phyloP scores from a whole-genome alignment of 371 early-diverging fungal species.

The Conidiobolus incongruus region DNA sequence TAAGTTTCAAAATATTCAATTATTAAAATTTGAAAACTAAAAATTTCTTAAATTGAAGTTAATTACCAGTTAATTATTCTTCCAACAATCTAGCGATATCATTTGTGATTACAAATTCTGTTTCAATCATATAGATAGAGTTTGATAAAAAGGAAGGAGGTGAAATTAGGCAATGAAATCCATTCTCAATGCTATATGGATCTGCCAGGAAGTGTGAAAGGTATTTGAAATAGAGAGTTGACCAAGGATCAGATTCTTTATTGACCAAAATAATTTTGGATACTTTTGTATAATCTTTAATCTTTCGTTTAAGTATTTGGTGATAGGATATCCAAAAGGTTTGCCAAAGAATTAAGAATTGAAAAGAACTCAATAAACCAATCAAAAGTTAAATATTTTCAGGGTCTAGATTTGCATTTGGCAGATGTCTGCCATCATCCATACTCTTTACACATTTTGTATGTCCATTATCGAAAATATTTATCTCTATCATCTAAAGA shows the following conservation, averaged over 20 bases:
- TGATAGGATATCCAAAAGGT: slow-evolving; percentile 11
- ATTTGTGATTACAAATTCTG: neutral
- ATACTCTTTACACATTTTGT: slow-evolving; percentile 36
- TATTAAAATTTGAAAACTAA: no score
- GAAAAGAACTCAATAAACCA: neutral
- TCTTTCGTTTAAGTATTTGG: slow-evolving; percentile 13
- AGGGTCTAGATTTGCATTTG: slow-evolving; percentile 15
- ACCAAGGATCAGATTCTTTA: slow-evolving; percentile 40
- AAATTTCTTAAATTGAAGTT: no score
- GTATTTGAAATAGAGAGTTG: slow-evolving; percentile 11
- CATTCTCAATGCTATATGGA: neutral
- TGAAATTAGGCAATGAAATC: slow-evolving; percentile 3
- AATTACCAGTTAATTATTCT: no score
- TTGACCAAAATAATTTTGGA: slow-evolving; percentile 31
- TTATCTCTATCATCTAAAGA: no score
- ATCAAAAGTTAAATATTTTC: slow-evolving; percentile 6
- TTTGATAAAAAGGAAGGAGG: neutral
- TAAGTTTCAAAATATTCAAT: no score
- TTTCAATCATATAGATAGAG: neutral
- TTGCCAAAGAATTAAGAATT: neutral
- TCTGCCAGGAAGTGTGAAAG: no score
- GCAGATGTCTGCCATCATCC: slow-evolving; percentile 36
- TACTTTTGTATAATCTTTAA: slow-evolving; percentile 21
- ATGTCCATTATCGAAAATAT: neutral
- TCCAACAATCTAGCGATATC: no score